phyloP scores from a whole-genome alignment of 352 stramenopile genomes.

The Albugo laibachii region DNA sequence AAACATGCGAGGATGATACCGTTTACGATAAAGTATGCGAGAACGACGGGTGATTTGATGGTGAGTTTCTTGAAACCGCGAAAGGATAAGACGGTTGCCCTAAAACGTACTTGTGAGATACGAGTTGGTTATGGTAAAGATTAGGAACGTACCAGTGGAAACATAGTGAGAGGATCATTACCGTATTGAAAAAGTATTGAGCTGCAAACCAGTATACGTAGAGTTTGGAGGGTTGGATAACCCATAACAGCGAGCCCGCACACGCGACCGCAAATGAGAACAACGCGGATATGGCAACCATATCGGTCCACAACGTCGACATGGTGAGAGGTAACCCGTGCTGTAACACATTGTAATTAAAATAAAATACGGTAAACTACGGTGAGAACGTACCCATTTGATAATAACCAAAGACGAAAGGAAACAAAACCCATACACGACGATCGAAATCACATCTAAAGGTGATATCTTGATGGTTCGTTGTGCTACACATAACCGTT shows the following conservation, averaged over 20 bases:
- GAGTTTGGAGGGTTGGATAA: slow-evolving; percentile 59
- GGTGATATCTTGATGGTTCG: slow-evolving; percentile 29
- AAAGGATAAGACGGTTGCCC: slow-evolving; percentile 56
- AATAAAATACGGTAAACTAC: background rate
- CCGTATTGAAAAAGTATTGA: slow-evolving; percentile 77
- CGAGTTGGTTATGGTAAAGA: background rate
- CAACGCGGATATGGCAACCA: slow-evolving; percentile 61
- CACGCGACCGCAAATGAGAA: slow-evolving; percentile 70
- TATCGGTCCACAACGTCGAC: slow-evolving; percentile 68
- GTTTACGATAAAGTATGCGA: slow-evolving; percentile 49
- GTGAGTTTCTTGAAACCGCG: slow-evolving; percentile 78
- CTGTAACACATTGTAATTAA: slow-evolving; percentile 5
- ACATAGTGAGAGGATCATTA: slow-evolving; percentile 76
- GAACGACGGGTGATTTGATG: slow-evolving; percentile 53
- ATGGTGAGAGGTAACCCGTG: slow-evolving; percentile 65
- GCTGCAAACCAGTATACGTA: slow-evolving; percentile 72
- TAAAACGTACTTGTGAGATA: slow-evolving; percentile 1
- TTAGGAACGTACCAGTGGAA: slow-evolving; percentile 44
- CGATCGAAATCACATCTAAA: slow-evolving; percentile 45
- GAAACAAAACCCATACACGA: slow-evolving; percentile 60
- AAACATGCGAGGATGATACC: slow-evolving; percentile 42
- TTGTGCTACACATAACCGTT: slow-evolving; percentile 15
- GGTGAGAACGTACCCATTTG: slow-evolving; percentile 20
- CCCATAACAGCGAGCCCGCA: slow-evolving; percentile 63
- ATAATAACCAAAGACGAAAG: slow-evolving; percentile 72